phyloP scores from a whole-genome alignment of 1,284 basidiomycete species.

The Irpex rosettiformis region DNA sequence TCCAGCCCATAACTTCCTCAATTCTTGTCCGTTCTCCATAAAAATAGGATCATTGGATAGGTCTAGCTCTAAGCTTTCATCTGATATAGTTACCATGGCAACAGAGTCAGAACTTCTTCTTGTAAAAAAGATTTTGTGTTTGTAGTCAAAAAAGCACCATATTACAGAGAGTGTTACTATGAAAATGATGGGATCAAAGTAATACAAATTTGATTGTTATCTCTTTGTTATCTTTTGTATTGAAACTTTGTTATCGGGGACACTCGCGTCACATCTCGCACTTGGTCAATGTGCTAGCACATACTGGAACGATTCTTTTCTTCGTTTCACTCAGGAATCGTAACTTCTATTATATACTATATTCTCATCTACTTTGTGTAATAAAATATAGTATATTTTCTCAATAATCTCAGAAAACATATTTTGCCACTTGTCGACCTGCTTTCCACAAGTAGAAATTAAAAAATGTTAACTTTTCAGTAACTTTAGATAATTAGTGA shows the following conservation, averaged over 20 bases:
- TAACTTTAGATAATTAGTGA: too few species aligned
- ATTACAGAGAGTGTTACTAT: too few species aligned
- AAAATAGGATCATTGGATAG: not conserved
- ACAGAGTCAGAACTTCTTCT: not conserved
- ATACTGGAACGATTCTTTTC: not conserved
- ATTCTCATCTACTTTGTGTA: too few species aligned
- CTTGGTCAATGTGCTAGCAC: not conserved
- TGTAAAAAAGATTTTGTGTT: not conserved
- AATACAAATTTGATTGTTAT: too few species aligned
- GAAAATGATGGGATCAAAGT: too few species aligned
- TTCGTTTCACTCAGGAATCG: not conserved
- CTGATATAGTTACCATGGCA: not conserved
- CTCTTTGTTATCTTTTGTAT: not conserved
- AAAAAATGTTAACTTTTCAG: too few species aligned
- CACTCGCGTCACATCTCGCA: not conserved
- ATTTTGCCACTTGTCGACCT: too few species aligned
- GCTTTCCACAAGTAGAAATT: too few species aligned
- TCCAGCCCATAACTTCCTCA: not conserved
- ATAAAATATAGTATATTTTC: too few species aligned
- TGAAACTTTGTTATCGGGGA: not conserved
- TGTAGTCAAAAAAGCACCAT: not conserved
- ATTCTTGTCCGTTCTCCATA: not conserved
- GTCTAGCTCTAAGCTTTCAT: not conserved
- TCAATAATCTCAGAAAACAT: too few species aligned
- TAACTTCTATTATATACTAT: too few species aligned